A percentile compares a stretch with the other conserved stretches of the same genome.
phyloP scores from a whole-genome alignment of 176 grass and related monocot species.

The Hordeum marinum region DNA sequence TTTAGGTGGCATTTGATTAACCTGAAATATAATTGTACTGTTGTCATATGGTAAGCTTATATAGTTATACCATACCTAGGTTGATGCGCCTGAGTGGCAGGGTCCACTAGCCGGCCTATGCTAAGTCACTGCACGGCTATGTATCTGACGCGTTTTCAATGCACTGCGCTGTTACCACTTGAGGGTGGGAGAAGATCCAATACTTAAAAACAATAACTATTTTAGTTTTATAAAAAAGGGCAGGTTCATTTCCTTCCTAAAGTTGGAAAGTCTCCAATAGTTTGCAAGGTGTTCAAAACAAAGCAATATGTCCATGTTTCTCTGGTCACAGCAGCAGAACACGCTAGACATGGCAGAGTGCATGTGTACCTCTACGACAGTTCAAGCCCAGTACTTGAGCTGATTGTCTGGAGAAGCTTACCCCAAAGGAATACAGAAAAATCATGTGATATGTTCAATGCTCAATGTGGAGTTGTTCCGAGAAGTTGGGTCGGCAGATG shows the following conservation, averaged over 20 bases:
- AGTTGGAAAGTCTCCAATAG: no score
- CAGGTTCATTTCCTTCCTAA: no score
- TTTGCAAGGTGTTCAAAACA: neutral
- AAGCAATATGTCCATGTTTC: neutral
- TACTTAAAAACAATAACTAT: no score
- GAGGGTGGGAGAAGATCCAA: no score
- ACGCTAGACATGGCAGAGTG: neutral
- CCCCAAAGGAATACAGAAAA: neutral
- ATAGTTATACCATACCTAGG: neutral
- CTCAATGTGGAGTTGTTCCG: no score
- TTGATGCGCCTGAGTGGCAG: no score
- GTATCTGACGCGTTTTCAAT: no score
- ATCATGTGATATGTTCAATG: neutral
- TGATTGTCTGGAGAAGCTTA: slow-evolving; percentile 81
- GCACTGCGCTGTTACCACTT: no score
- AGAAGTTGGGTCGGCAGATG: no score
- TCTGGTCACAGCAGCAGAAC: slow-evolving; percentile 54
- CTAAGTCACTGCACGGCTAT: no score
- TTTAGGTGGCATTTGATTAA: neutral
- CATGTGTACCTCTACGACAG: slow-evolving; percentile 31
- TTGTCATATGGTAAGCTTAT: neutral
- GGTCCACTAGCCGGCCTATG: no score
- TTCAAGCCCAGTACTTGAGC: slow-evolving; percentile 77
- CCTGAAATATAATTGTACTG: neutral
- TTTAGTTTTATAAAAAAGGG: no score